A percentile compares a stretch with the other conserved stretches of the same genome.
Evolutionary conservation across 2,329 filamentous ascomycete species (phyloP).

Genomic region (Aspergillus eucalypticola): DNA sequence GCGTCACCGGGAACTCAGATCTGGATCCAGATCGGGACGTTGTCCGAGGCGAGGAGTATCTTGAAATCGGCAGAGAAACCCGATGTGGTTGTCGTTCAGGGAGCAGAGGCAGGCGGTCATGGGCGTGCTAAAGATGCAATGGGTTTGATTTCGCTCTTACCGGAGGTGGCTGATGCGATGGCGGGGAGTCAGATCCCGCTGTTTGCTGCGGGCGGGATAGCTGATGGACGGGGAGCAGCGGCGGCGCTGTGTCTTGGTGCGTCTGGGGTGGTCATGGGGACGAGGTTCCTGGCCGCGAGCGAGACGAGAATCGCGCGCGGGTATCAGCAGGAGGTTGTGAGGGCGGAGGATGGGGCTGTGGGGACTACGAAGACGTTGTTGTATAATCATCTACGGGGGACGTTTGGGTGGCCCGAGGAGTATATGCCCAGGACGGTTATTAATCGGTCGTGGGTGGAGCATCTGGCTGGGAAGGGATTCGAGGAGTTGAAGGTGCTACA

Average conservation of each 20-base stretch:
- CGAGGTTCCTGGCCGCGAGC: slow-evolving; percentile 58
- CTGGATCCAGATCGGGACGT: slow-evolving; percentile 58
- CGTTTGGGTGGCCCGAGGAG: slow-evolving; percentile 59
- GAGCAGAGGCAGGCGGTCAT: slow-evolving; percentile 58
- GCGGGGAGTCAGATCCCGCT: slow-evolving; percentile 43
- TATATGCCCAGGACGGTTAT: slow-evolving; percentile 61
- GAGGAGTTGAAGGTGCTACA: slow-evolving; percentile 49
- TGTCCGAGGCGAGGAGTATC: slow-evolving; percentile 51
- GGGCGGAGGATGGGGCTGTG: slow-evolving; percentile 54
- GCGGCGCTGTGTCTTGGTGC: slow-evolving; percentile 56
- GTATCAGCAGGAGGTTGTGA: slow-evolving; percentile 54
- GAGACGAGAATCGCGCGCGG: slow-evolving; percentile 55
- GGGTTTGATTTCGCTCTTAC: slow-evolving; percentile 53
- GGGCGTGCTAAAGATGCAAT: slow-evolving; percentile 51
- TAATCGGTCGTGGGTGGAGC: slow-evolving; percentile 56
- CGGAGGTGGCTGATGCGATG: slow-evolving; percentile 52
- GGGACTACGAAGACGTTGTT: slow-evolving; percentile 54
- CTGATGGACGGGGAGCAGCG: slow-evolving; percentile 53
- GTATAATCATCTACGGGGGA: slow-evolving; percentile 59
- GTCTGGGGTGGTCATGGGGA: slow-evolving; percentile 61
- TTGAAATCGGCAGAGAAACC: slow-evolving; percentile 40
- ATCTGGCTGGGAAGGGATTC: slow-evolving; percentile 44
- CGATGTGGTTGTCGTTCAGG: slow-evolving; percentile 58
- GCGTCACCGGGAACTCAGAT: slow-evolving; percentile 49
- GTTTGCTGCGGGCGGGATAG: slow-evolving; percentile 56